Evolutionary conservation across 23 red algal species (phyloP).

Genomic region (Agarophyton chilense): DNA sequence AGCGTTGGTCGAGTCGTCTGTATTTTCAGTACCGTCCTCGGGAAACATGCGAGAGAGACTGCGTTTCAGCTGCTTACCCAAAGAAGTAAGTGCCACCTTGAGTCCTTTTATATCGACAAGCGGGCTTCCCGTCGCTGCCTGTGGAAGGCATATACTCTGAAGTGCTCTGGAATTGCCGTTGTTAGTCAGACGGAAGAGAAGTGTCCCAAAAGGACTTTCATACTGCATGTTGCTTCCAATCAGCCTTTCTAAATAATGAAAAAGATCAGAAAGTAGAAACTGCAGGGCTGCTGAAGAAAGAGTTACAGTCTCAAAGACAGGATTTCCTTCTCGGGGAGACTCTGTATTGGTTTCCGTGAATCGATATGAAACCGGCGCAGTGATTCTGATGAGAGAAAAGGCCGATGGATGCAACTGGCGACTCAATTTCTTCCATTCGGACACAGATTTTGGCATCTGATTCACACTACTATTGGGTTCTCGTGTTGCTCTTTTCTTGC

Average conservation of each 20-base stretch:
- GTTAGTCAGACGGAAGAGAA: constrained; percentile 19
- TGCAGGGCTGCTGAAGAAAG: constrained; percentile 22
- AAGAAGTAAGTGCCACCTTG: constrained; percentile 30
- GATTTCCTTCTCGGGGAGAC: constrained; percentile 36
- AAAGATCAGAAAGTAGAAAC: constrained; percentile 47
- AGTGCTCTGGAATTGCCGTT: not conserved
- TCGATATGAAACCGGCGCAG: constrained; percentile 34
- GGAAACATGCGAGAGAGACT: constrained; percentile 36
- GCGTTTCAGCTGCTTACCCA: constrained; percentile 40
- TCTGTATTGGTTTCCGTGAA: constrained; percentile 58
- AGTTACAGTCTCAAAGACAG: constrained; percentile 33
- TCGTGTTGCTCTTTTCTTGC: not conserved
- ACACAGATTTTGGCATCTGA: not conserved
- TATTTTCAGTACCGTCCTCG: not conserved
- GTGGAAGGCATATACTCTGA: not conserved
- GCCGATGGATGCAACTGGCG: constrained; percentile 51
- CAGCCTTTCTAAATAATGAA: constrained; percentile 39
- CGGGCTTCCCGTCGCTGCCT: not conserved
- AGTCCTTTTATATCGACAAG: constrained; percentile 16
- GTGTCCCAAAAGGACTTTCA: constrained; percentile 13
- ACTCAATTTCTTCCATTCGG: constrained; percentile 29
- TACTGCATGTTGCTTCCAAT: constrained; percentile 5
- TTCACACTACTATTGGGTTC: not conserved
- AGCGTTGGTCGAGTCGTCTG: not conserved
- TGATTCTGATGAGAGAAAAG: constrained; percentile 55